Evolutionary conservation across 2,329 filamentous ascomycete species (phyloP), one percentile per base, ranked within the genome.

Genomic region (Xylaria sp.): DNA sequence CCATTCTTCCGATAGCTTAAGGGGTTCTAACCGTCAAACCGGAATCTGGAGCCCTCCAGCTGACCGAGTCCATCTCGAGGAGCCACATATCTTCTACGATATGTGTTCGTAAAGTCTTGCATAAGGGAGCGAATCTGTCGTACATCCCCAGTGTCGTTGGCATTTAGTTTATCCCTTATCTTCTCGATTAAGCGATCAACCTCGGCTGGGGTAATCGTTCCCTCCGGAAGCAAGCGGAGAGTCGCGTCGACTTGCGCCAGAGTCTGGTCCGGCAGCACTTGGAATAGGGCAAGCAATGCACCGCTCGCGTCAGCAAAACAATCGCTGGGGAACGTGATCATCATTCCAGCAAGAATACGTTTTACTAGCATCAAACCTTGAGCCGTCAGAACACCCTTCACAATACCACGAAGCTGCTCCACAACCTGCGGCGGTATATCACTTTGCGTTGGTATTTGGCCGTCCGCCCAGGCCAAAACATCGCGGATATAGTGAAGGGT

Each of bases 251-350:
- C 90, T 94, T 96, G 98, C 6, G 84, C 81, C 1, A 92, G 90
- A 15, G 94, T 93, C 77, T 96, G 88, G 63, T 89, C 85, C 0
- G 96, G 96, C 77, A 97, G 85, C 50, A 98, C 84, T 79, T 97
- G 92, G 78, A 99, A 97, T 72, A 98, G 86, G 3, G 91, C 91
- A 69, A 99, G 89, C 62, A 99, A 83, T n/a, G 97, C 93, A 4
- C 94, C 94, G 58, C 94, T 97, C 18, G 94, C 94, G 78, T 99
- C 96, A 0, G 94, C 91, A 78, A 98, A 97, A 82, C 94, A 98
- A 80, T 98, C 96, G 52, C 93, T 89, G 0, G 96, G 97, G 82
- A 99, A 99, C 0, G 92, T 97, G 80, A 98, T 98, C 95, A 99
- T 98, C 94, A 99, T 97, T 69, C 96, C 96, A 0, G 94, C 96